Base-by-base conservation (phyloP, 2,329 filamentous ascomycete species). In the Aspergillus cejpii region DNA sequence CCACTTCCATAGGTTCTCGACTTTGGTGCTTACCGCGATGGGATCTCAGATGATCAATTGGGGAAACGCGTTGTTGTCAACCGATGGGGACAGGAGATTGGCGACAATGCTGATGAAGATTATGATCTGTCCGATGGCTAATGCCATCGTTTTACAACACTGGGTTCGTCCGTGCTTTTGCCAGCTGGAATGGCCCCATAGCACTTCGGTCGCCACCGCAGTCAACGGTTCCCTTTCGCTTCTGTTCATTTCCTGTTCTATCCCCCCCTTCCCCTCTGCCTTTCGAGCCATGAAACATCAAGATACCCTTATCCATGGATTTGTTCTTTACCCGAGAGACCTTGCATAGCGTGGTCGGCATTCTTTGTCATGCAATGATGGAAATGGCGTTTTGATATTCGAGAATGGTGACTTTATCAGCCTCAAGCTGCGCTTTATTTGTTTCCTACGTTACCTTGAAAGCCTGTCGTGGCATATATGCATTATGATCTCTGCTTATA, bases 11-110 rank as follows among this genome's bases (percentile, higher is more conserved):
- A 97, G 92, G 91, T 98, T 54, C 84, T 98, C 48, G 92, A 98
- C 69, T 98, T 97, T 69, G 92, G 92, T 47, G 92, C 92, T 52
- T 83, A 87, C 38, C 84, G 92, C 54, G 92, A 98, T 61, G 91
- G 91, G 42, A 79, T 88, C 48, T 80, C 87, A 2, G 76, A 80
- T 12, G 81, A 85, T 52, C 80, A 90, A 56, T 80, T 91, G 36
- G 90, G 90, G 34, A 81, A 80, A 55, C 83, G 91, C 37, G 89
- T 90, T 44, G 73, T 70, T 12, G 70, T 73, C 42, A 68, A 72
- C 49, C 58, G 59, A 40, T 60, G 61, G 31, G 70, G 70, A 17
- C 55, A 62, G 40, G 66, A 71, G 56, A 54, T 66, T 20, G 55
- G 49, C 46, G 60, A 62, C 34, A 51, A 54, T 45, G 57, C 56